Conservation (phyloP, 1,284 basidiomycete species). For the Puccinia hordei region DNA sequence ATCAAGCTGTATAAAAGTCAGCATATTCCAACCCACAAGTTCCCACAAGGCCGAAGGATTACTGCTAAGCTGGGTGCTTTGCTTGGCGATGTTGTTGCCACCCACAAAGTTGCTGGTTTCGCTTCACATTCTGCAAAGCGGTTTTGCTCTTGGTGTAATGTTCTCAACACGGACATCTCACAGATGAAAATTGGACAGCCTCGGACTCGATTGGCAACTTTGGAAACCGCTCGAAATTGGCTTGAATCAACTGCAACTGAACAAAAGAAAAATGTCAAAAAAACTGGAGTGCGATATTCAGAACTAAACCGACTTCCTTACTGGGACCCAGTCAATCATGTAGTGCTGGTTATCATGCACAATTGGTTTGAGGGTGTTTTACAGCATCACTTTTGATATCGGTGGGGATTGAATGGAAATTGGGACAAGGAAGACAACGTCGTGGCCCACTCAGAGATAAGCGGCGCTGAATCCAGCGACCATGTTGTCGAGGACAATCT, state of each 20-base stretch:
- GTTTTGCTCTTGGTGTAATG: conserved; percentile 22
- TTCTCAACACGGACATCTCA: not conserved
- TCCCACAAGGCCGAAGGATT: conserved; percentile 4
- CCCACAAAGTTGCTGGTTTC: conserved; percentile 39
- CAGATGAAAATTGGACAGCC: not conserved
- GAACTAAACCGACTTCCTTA: too few relatives aligned
- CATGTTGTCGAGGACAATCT: not conserved
- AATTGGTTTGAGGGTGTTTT: too few relatives aligned
- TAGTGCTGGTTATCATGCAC: too few relatives aligned
- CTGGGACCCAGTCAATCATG: too few relatives aligned
- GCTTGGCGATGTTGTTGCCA: conserved; percentile 39
- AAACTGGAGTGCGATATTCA: too few relatives aligned
- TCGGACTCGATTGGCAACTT: not conserved
- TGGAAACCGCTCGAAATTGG: not conserved
- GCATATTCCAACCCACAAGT: not conserved
- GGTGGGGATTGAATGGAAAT: too few relatives aligned
- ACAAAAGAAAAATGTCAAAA: too few relatives aligned
- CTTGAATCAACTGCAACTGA: too few relatives aligned
- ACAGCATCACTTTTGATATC: too few relatives aligned
- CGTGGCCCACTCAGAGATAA: not conserved
- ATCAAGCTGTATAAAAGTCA: conserved; percentile 1
- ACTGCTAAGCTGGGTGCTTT: conserved; percentile 1
- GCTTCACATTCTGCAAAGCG: conserved; percentile 9
- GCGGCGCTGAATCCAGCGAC: not conserved
- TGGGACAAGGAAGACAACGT: not conserved